Percentiles rank a stretch among this genome's conserved stretches.
Conservation (phyloP, 2,329 filamentous ascomycete species). For the Coleophoma eucalyptorum region DNA sequence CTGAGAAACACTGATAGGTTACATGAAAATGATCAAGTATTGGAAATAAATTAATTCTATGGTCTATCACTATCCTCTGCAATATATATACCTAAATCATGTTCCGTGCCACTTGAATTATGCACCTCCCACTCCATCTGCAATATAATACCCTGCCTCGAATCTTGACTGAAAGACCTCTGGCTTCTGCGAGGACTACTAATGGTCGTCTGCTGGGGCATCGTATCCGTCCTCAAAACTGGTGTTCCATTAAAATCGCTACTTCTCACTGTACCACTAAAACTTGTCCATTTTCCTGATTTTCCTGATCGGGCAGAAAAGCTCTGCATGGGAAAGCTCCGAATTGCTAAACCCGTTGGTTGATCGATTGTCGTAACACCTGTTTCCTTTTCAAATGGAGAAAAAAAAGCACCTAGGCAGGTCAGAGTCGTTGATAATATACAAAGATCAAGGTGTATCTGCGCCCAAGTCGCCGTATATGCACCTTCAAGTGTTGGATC, state of each 20-base stretch:
- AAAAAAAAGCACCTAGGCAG: constrained; percentile 35
- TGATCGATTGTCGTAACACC: neutral
- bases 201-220: neutral
- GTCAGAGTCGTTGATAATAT: constrained; percentile 36
- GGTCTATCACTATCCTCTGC: no score
- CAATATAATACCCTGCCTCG: neutral
- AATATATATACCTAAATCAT: no score
- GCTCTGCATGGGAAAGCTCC: neutral
- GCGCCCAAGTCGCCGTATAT: constrained; percentile 30
- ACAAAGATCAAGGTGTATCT: constrained; percentile 35
- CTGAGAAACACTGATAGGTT: no score
- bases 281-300: neutral
- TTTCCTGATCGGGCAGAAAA: neutral
- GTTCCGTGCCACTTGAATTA: neutral
- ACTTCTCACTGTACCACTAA: neutral
- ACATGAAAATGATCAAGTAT: no score
- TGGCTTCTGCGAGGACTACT: neutral
- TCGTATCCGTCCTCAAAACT: neutral
- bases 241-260: neutral
- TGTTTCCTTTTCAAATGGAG: neutral
- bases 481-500: constrained; percentile 33
- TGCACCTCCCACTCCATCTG: neutral
- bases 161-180: neutral
- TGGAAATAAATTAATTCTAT: no score
- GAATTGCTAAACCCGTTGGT: neutral